These are phyloP conservation scores for Bjerkandera adusta DNA, from an alignment of 1,284 basidiomycete species.

Conservation along the genomic window DNA sequence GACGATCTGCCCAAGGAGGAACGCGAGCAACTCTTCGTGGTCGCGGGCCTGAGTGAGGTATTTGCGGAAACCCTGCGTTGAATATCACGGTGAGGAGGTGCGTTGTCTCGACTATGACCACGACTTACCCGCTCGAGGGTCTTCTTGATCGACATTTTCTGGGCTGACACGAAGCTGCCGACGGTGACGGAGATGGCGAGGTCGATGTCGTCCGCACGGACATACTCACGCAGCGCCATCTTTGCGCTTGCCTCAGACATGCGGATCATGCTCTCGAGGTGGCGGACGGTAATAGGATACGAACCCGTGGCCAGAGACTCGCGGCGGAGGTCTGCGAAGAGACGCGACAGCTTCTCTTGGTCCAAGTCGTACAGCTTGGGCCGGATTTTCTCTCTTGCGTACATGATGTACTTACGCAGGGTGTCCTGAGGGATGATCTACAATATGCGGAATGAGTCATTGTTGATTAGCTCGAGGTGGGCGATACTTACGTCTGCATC, in stretches of 20 bases:
- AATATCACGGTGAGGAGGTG: conserved; percentile 8
- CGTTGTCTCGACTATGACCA: neutral
- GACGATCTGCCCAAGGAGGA: conserved; percentile 91
- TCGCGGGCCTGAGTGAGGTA: conserved; percentile 94
- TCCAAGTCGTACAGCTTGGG: conserved; percentile 95
- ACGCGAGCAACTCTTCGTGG: conserved; percentile 93
- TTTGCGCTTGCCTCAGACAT: conserved; percentile 99
- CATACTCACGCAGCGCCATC: conserved; percentile 97
- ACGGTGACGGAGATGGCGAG: conserved; percentile 95
- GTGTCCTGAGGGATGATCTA: conserved; percentile 97
- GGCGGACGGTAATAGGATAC: conserved; percentile 97
- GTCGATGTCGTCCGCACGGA: conserved; percentile 95
- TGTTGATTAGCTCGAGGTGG: conserved; percentile 8
- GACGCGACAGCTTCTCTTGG: conserved; percentile 91
- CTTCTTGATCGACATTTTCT: conserved; percentile 99
- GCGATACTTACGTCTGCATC: conserved; percentile 81
- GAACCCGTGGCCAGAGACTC: conserved; percentile 97
- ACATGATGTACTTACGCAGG: conserved; percentile 99
- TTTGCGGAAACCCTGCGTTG: conserved; percentile 85
- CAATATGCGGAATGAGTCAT: neutral
- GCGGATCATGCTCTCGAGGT: conserved; percentile 98
- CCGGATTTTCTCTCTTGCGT: conserved; percentile 88
- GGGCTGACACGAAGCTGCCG: conserved; percentile 92
- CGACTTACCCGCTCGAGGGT: conserved; percentile 90
- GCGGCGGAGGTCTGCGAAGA: conserved; percentile 95